phyloP scores from a whole-genome alignment of 1,284 basidiomycete genomes.

The Malassezia psittaci region DNA sequence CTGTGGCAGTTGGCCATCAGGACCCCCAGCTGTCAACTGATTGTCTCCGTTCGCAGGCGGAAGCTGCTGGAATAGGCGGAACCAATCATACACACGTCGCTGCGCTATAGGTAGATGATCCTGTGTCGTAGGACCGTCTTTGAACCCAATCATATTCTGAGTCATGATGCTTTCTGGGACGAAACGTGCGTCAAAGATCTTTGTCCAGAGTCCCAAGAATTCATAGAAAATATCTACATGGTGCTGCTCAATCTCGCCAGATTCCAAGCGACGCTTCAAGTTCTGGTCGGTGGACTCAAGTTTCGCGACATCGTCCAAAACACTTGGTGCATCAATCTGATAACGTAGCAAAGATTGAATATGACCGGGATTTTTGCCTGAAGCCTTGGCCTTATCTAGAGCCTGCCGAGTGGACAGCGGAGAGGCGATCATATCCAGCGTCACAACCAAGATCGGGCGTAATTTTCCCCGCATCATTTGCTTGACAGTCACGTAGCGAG shows the following conservation, averaged over 20 bases:
- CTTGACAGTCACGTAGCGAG: constrained; percentile 24
- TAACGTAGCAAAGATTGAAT: constrained; percentile 16
- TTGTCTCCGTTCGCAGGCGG: constrained; percentile 2
- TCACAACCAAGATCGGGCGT: constrained; percentile 22
- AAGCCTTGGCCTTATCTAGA: not conserved
- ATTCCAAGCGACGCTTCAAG: constrained; percentile 17
- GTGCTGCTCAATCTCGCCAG: constrained; percentile 15
- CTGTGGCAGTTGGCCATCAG: constrained; percentile 9
- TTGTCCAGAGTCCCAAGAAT: constrained; percentile 9
- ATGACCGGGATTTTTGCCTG: not conserved
- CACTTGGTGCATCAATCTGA: constrained; percentile 17
- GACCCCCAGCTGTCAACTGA: not conserved
- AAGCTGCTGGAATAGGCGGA: constrained; percentile 8
- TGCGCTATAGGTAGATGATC: constrained; percentile 4
- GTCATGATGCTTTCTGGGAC: constrained; percentile 8
- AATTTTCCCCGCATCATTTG: constrained; percentile 24
- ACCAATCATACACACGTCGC: constrained; percentile 25
- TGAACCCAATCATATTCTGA: constrained; percentile 11
- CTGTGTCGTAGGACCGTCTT: constrained; percentile 11
- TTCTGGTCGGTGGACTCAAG: constrained; percentile 14
- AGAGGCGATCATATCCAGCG: constrained; percentile 28
- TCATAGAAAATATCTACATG: constrained; percentile 1
- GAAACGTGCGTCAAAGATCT: constrained; percentile 4
- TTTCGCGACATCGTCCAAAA: constrained; percentile 15
- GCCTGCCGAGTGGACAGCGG: constrained; percentile 15